A percentile compares a stretch with the other conserved stretches of the same genome.
These are phyloP conservation scores for Lithohypha guttulata DNA, from an alignment of 2,329 filamentous ascomycete species.

Conservation along the genomic window DNA sequence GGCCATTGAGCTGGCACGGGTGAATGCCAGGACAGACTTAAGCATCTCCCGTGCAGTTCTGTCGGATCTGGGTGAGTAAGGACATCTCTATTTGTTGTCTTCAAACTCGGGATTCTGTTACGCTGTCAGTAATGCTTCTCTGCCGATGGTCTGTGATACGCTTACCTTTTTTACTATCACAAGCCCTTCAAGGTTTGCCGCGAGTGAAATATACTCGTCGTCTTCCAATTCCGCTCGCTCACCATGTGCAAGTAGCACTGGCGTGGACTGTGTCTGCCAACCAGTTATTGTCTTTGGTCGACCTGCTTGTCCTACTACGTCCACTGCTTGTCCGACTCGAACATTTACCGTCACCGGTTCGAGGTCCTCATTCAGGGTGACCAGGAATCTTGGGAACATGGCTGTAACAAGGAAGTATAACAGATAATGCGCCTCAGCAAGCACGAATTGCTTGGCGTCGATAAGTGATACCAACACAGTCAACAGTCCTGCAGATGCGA, in stretches of 20 bases:
- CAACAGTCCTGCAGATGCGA: constrained; percentile 78
- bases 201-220: constrained; percentile 90
- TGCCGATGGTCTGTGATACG: not conserved
- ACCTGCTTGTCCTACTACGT: constrained; percentile 94
- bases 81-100: constrained; percentile 27
- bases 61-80: not conserved
- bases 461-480: constrained; percentile 88
- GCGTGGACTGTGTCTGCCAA: constrained; percentile 99
- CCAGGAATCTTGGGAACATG: constrained; percentile 92
- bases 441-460: constrained; percentile 78
- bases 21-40: no score
- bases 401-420: constrained; percentile 95
- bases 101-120: constrained; percentile 37
- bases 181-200: constrained; percentile 81
- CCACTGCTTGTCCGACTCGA: constrained; percentile 91
- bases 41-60: not conserved
- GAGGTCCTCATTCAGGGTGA: constrained; percentile 89
- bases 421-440: constrained; percentile 72
- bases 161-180: constrained; percentile 94
- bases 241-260: constrained; percentile 84
- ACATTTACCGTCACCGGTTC: constrained; percentile 93
- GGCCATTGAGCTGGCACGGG: no score
- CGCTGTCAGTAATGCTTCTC: constrained; percentile 21
- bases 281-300: constrained; percentile 98
- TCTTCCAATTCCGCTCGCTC: constrained; percentile 95